These are phyloP conservation scores for Eremothecium gossypii DNA, from an alignment of 1,139 yeast genomes.

Conservation along the genomic window DNA sequence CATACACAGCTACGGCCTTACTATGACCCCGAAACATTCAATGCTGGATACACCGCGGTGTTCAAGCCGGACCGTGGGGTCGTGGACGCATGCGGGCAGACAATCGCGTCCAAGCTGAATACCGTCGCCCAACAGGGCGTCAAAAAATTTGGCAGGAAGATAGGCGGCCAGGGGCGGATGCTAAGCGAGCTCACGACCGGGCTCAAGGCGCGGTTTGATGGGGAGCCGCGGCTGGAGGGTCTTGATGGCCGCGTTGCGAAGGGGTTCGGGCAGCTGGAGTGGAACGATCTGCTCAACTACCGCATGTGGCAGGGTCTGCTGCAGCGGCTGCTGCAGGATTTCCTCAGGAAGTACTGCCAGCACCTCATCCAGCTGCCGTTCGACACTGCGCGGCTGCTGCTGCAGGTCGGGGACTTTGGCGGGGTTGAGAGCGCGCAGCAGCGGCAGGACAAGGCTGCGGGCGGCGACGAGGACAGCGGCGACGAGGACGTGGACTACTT, in stretches of 20 bases:
- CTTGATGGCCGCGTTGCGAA: slow-evolving; percentile 7
- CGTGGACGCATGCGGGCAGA: slow-evolving; percentile 31
- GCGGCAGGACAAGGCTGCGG: slow-evolving; percentile 1
- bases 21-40: slow-evolving; percentile 59
- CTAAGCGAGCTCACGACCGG: slow-evolving; percentile 8
- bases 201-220: slow-evolving; percentile 2
- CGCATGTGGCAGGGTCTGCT: slow-evolving; percentile 47
- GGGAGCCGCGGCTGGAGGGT: slow-evolving; percentile 3
- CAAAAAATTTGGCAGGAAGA: slow-evolving; percentile 7
- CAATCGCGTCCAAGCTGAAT: slow-evolving; percentile 33
- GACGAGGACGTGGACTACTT: slow-evolving; percentile 54
- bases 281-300: slow-evolving; percentile 55
- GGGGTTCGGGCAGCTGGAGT: slow-evolving; percentile 45
- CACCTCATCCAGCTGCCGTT: slow-evolving; percentile 76
- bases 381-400: slow-evolving; percentile 67
- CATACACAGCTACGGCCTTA: slow-evolving; percentile 48
- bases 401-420: slow-evolving; percentile 66
- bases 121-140: slow-evolving; percentile 15
- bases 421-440: slow-evolving; percentile 1
- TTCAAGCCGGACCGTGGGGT: slow-evolving; percentile 55
- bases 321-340: slow-evolving; percentile 47
- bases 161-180: slow-evolving; percentile 3
- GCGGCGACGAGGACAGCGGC: slow-evolving; percentile 12
- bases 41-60: slow-evolving; percentile 56
- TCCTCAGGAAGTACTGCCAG: slow-evolving; percentile 57